Conservation (phyloP, 2,329 filamentous ascomycete genomes). For the Fusarium tuaranense region DNA sequence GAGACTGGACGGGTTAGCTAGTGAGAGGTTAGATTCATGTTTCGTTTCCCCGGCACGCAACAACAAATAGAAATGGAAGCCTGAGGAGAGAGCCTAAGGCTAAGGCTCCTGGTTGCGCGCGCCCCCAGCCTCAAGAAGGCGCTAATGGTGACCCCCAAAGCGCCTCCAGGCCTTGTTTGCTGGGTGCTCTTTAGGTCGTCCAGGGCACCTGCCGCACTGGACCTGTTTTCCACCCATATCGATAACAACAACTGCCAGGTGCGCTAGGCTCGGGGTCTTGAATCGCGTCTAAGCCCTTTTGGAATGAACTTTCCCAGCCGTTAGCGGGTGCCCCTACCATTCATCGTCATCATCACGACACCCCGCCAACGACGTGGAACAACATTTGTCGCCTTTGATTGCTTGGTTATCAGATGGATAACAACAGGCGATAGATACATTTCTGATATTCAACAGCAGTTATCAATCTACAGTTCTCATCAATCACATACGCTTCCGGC, state of each 20-base stretch:
- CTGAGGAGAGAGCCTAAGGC: constrained; percentile 28
- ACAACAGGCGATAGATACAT: background rate
- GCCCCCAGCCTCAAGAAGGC: background rate
- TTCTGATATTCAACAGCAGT: background rate
- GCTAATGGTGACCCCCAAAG: background rate
- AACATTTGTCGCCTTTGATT: background rate
- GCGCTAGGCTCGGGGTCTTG: background rate
- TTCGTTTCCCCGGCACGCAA: constrained; percentile 27
- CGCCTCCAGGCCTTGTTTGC: constrained; percentile 2
- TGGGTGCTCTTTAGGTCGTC: background rate
- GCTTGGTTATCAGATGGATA: background rate
- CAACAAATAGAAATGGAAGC: constrained; percentile 13
- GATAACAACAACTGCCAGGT: constrained; percentile 17
- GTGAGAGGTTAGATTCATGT: constrained; percentile 14
- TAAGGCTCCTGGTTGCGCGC: background rate
- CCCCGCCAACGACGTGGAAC: constrained; percentile 11
- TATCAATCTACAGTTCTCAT: background rate
- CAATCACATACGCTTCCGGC: constrained; percentile 2
- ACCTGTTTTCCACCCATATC: constrained; percentile 23
- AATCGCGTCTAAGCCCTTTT: constrained; percentile 23
- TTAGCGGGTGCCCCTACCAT: background rate
- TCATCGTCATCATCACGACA: constrained; percentile 11
- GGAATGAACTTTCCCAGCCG: background rate
- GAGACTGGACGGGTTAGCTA: constrained; percentile 19
- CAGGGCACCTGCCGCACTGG: background rate